These are phyloP conservation scores for Theileria orientalis DNA, from an alignment of 169 alveolate species.

Conservation along the genomic window DNA sequence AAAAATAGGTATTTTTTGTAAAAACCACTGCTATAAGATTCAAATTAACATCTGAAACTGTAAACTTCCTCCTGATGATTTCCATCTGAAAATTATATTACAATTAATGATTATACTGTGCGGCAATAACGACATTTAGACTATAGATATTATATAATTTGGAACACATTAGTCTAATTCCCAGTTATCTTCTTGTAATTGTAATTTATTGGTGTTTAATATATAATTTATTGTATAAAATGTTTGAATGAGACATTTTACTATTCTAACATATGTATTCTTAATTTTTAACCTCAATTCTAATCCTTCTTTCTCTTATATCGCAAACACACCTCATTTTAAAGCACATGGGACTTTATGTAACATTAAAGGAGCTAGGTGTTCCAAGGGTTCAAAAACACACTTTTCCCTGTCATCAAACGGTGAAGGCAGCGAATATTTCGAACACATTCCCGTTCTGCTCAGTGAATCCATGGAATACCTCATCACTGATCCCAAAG, in stretches of 20 bases:
- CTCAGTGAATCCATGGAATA: conserved; percentile 47
- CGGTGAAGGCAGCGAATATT: background rate
- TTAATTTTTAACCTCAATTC: background rate
- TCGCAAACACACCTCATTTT: background rate
- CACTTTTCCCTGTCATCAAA: background rate
- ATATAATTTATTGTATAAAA: conserved; percentile 6
- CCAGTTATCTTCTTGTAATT: background rate
- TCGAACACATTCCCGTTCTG: conserved; percentile 55
- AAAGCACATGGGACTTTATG: background rate
- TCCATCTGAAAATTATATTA: conserved; percentile 34
- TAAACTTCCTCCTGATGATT: conserved; percentile 23
- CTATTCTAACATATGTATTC: background rate
- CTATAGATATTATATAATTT: background rate
- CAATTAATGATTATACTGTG: conserved; percentile 1
- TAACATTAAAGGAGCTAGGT: background rate
- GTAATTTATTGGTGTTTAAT: background rate
- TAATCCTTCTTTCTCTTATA: background rate
- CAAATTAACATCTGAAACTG: conserved; percentile 29
- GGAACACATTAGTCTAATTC: background rate
- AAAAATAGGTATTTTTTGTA: conserved; percentile 24
- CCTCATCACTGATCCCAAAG: conserved; percentile 60
- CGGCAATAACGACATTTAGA: background rate
- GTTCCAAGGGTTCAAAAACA: background rate
- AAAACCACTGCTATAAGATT: conserved; percentile 33
- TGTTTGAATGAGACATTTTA: background rate